Evolutionary conservation across 2,329 filamentous ascomycete genomes (phyloP).

Genomic region (Penicillium sp.): DNA sequence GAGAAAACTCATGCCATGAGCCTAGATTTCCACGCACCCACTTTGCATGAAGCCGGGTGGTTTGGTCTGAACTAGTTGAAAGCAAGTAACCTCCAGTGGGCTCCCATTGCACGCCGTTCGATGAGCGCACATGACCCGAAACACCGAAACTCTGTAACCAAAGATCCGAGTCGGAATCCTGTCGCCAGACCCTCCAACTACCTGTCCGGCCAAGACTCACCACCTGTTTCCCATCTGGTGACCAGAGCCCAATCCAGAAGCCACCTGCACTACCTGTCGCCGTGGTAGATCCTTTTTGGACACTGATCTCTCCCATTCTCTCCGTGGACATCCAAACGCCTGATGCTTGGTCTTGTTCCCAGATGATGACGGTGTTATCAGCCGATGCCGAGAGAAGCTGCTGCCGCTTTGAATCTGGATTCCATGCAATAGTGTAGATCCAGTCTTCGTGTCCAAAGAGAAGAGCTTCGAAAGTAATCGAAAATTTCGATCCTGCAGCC

Average conservation of each 20-base stretch:
- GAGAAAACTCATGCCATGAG: slow-evolving; percentile 93
- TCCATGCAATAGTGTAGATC: slow-evolving; percentile 89
- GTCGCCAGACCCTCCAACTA: slow-evolving; percentile 85
- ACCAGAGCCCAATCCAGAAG: slow-evolving; percentile 96
- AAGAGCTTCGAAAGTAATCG: slow-evolving; percentile 88
- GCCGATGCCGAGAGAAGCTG: slow-evolving; percentile 87
- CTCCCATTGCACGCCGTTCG: slow-evolving; percentile 82
- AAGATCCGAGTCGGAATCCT: slow-evolving; percentile 57
- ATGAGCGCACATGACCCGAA: slow-evolving; percentile 77
- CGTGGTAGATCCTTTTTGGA: slow-evolving; percentile 92
- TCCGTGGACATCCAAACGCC: slow-evolving; percentile 89
- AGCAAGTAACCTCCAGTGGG: slow-evolving; percentile 78
- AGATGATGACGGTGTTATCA: slow-evolving; percentile 91
- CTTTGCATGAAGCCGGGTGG: slow-evolving; percentile 77
- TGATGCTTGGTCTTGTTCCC: slow-evolving; percentile 78
- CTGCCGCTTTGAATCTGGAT: slow-evolving; percentile 53
- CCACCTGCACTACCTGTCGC: slow-evolving; percentile 94
- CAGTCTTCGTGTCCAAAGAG: slow-evolving; percentile 96
- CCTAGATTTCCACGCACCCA: slow-evolving; percentile 59
- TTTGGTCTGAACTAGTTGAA: slow-evolving; percentile 89
- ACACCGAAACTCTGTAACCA: slow-evolving; percentile 78
- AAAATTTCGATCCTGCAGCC: slow-evolving; percentile 62
- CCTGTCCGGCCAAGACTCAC: slow-evolving; percentile 85
- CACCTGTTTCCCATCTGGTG: slow-evolving; percentile 69
- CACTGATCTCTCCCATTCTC: slow-evolving; percentile 86